Conservation (phyloP, 2,329 filamentous ascomycete species). For the Chaetomium olivaceum region DNA sequence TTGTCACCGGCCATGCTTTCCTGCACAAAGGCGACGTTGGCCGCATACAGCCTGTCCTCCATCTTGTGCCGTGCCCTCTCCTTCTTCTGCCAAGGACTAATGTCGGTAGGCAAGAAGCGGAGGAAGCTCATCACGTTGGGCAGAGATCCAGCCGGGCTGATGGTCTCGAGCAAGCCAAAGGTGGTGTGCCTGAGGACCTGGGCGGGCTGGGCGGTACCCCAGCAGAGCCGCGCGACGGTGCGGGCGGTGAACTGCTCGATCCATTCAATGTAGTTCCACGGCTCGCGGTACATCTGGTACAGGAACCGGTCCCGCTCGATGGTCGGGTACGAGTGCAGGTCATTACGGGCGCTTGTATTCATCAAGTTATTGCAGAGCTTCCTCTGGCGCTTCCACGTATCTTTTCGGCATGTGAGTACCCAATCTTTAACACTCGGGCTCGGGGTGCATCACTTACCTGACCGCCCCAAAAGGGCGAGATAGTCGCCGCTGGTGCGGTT, state of each 20-base stretch:
- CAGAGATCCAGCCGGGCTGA: constrained; percentile 47
- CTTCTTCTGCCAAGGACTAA: constrained; percentile 50
- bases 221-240: constrained; percentile 48
- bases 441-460: constrained; percentile 36
- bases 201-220: constrained; percentile 47
- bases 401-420: constrained; percentile 30
- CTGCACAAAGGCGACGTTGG: constrained; percentile 42
- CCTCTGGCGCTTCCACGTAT: constrained; percentile 52
- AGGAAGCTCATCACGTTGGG: constrained; percentile 46
- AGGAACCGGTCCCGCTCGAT: constrained; percentile 50
- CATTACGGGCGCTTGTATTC: constrained; percentile 40
- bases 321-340: constrained; percentile 46
- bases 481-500: constrained; percentile 51
- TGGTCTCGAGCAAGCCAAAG: constrained; percentile 48
- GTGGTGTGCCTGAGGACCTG: constrained; percentile 47
- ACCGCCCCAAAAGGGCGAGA: constrained; percentile 47
- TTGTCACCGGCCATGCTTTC: constrained; percentile 37
- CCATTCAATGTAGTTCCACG: constrained; percentile 47
- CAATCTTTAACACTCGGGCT: too few relatives aligned
- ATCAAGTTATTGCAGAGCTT: constrained; percentile 49
- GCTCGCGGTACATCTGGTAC: constrained; percentile 43
- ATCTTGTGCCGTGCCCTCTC: constrained; percentile 44
- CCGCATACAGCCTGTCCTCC: constrained; percentile 43
- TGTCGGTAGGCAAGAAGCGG: constrained; percentile 40
- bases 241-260: constrained; percentile 51